These are phyloP conservation scores for Mycocentrospora acerina DNA, from an alignment of 2,329 filamentous ascomycete species.

Conservation along the genomic window DNA sequence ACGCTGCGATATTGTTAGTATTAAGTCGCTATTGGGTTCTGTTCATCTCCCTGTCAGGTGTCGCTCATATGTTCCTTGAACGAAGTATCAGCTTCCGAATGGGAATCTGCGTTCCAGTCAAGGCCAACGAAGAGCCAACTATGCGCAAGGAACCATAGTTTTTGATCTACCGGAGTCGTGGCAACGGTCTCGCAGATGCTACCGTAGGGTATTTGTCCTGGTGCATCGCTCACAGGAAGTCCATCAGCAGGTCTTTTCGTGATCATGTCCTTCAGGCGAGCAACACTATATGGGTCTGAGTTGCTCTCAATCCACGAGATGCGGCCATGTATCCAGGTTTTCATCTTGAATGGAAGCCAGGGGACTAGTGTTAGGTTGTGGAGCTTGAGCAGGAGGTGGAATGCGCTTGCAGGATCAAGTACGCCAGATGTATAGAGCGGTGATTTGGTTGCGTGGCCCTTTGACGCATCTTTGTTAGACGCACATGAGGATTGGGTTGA, in stretches of 20 bases:
- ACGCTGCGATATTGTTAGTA: too few species aligned
- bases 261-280: slow-evolving; percentile 13
- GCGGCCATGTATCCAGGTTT: slow-evolving; percentile 16
- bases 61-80: not conserved
- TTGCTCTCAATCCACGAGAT: slow-evolving; percentile 17
- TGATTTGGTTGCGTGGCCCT: not conserved
- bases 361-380: slow-evolving; percentile 12
- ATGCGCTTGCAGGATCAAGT: slow-evolving; percentile 15
- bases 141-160: slow-evolving; percentile 9
- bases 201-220: slow-evolving; percentile 5
- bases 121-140: slow-evolving; percentile 12
- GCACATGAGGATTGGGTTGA: slow-evolving; percentile 4
- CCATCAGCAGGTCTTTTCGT: slow-evolving; percentile 8
- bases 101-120: slow-evolving; percentile 9
- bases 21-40: too few species aligned
- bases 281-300: slow-evolving; percentile 12
- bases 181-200: slow-evolving; percentile 7
- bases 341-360: slow-evolving; percentile 12
- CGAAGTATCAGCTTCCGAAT: slow-evolving; percentile 5
- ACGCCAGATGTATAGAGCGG: slow-evolving; percentile 2
- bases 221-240: slow-evolving; percentile 4
- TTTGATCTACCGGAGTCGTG: slow-evolving; percentile 5
- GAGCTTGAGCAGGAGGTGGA: slow-evolving; percentile 24
- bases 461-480: slow-evolving; percentile 1
- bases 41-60: not conserved